Conservation (phyloP, 148 eudicot species). For the Heliosperma pusillum region DNA sequence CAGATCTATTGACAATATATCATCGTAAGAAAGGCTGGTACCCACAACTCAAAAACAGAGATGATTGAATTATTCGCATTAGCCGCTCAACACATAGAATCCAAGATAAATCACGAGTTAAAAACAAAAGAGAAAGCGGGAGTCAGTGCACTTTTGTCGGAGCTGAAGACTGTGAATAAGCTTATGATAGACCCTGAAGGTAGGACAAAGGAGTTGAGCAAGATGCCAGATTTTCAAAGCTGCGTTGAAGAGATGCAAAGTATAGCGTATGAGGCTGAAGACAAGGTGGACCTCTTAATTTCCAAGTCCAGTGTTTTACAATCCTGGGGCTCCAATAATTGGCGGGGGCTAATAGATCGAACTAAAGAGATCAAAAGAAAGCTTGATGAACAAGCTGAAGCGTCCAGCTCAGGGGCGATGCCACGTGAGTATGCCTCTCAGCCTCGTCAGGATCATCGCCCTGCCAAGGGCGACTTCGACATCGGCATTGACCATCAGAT, state of each 20-base stretch:
- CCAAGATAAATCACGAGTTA: conserved; percentile 4
- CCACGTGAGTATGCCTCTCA: neutral
- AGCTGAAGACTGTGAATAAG: neutral
- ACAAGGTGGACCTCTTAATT: conserved; percentile 22
- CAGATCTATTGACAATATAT: too few relatives aligned
- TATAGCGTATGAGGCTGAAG: conserved; percentile 29
- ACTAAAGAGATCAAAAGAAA: neutral
- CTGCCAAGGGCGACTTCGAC: conserved; percentile 13
- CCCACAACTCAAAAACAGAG: neutral
- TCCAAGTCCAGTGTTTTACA: neutral
- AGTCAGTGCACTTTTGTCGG: neutral
- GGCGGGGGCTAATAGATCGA: neutral
- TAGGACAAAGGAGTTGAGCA: neutral
- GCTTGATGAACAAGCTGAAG: neutral
- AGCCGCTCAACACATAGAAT: neutral
- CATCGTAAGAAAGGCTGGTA: too few relatives aligned
- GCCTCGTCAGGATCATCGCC: neutral
- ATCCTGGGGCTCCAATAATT: neutral
- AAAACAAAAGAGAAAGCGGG: neutral
- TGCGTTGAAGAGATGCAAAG: neutral
- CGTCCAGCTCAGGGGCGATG: neutral
- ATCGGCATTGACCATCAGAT: conserved; percentile 37
- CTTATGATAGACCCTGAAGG: conserved; percentile 13
- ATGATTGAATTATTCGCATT: conserved; percentile 19
- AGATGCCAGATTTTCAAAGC: neutral